Evolutionary conservation across 495 filamentous ascomycete genomes (phyloP).

Genomic region (Glonium stellatum): DNA sequence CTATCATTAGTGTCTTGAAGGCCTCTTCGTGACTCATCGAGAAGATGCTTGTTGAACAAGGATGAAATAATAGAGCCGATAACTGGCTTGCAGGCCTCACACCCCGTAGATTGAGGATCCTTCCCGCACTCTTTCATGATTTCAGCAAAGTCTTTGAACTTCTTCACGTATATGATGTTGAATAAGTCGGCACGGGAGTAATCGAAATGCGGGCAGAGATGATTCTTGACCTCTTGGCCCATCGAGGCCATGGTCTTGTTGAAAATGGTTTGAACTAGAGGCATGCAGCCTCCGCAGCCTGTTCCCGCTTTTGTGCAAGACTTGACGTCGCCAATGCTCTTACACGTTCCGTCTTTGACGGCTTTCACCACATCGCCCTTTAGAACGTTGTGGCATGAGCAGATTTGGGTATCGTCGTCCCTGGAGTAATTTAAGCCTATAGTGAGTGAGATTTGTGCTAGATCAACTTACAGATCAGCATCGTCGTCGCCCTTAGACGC

Average conservation of each 20-base stretch:
- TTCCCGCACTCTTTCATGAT: slow-evolving; percentile 81
- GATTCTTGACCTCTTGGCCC: slow-evolving; percentile 86
- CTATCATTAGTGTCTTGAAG: slow-evolving; percentile 92
- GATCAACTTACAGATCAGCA: slow-evolving; percentile 53
- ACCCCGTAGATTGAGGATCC: slow-evolving; percentile 68
- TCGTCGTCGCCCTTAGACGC: slow-evolving; percentile 66
- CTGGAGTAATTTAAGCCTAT: slow-evolving; percentile 34
- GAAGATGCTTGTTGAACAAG: slow-evolving; percentile 80
- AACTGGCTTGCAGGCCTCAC: slow-evolving; percentile 85
- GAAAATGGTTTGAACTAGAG: slow-evolving; percentile 86
- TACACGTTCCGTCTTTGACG: slow-evolving; percentile 79
- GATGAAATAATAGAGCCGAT: slow-evolving; percentile 80
- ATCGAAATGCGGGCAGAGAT: slow-evolving; percentile 76
- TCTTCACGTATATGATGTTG: slow-evolving; percentile 82
- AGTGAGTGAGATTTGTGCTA: background rate
- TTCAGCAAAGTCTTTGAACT: slow-evolving; percentile 64
- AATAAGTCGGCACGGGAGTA: slow-evolving; percentile 85
- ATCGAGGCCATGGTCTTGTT: slow-evolving; percentile 85
- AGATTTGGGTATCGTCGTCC: slow-evolving; percentile 83
- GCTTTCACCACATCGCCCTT: slow-evolving; percentile 72
- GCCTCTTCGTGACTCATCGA: slow-evolving; percentile 66
- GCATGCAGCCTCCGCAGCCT: slow-evolving; percentile 92
- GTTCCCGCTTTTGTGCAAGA: slow-evolving; percentile 92
- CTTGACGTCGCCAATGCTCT: slow-evolving; percentile 80
- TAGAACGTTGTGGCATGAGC: slow-evolving; percentile 92